A percentile compares a stretch with the other conserved stretches of the same genome.
These are phyloP conservation scores for Ophiostoma sp. DNA, from an alignment of 2,329 filamentous ascomycete species.

Conservation along the genomic window DNA sequence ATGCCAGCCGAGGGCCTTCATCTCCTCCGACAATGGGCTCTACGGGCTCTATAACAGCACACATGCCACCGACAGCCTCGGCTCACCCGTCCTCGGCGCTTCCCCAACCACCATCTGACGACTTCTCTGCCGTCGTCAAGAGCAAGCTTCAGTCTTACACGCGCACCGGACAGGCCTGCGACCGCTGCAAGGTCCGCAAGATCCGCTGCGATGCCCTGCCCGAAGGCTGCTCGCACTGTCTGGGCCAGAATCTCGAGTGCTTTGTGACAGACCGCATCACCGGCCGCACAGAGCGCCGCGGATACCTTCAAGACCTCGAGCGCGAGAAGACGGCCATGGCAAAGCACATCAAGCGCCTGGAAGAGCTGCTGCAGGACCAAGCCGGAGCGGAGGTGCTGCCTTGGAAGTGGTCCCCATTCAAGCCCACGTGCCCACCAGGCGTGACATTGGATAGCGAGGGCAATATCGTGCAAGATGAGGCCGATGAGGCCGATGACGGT, in stretches of 20 bases:
- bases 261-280: constrained; percentile 83
- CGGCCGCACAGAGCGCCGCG: constrained; percentile 70
- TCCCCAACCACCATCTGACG: constrained; percentile 32
- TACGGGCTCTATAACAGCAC: not conserved
- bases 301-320: constrained; percentile 73
- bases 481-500: not conserved
- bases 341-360: constrained; percentile 60
- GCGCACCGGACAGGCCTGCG: constrained; percentile 77
- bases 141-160: constrained; percentile 51
- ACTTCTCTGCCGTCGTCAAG: constrained; percentile 53
- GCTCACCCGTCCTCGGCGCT: not conserved
- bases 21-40: no score
- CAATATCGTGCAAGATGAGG: constrained; percentile 24
- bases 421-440: constrained; percentile 30
- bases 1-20: no score
- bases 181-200: constrained; percentile 85
- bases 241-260: constrained; percentile 69
- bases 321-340: constrained; percentile 63
- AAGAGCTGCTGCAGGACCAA: constrained; percentile 56
- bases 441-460: constrained; percentile 30
- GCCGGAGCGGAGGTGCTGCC: constrained; percentile 56
- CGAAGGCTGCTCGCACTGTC: constrained; percentile 76
- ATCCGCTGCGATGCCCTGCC: constrained; percentile 79
- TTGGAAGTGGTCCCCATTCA: constrained; percentile 37
- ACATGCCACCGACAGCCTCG: not conserved